These are phyloP conservation scores for Colletotrichum tabaci DNA, from an alignment of 2,329 filamentous ascomycete genomes.

Conservation along the genomic window DNA sequence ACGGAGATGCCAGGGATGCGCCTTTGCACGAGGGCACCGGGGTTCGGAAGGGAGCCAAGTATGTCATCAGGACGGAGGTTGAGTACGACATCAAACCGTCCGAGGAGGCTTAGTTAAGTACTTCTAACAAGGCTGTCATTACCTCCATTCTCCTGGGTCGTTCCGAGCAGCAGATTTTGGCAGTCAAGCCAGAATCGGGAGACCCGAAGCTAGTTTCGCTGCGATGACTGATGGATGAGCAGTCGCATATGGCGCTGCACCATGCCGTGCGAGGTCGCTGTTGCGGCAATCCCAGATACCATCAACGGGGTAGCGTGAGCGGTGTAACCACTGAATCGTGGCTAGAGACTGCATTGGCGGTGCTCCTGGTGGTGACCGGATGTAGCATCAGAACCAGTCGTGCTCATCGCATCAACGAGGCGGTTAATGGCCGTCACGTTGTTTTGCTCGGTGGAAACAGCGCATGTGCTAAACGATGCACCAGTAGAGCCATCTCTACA, in stretches of 20 bases:
- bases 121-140: background rate
- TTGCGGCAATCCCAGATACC: no score
- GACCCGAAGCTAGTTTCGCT: no score
- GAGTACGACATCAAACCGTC: slow-evolving; percentile 74
- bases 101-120: slow-evolving; percentile 4
- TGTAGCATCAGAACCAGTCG: background rate
- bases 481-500: background rate
- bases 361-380: background rate
- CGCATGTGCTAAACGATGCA: background rate
- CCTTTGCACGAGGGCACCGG: slow-evolving; percentile 80
- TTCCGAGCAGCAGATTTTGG: background rate
- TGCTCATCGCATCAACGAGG: background rate
- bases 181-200: background rate
- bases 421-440: background rate
- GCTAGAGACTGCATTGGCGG: background rate
- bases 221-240: background rate
- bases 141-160: background rate
- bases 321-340: background rate
- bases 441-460: background rate
- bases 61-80: slow-evolving; percentile 80
- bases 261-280: background rate
- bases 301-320: background rate
- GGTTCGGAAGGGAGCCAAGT: slow-evolving; percentile 76
- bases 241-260: background rate
- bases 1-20: slow-evolving; percentile 76